phyloP scores from a whole-genome alignment of 257 asterid genomes.

The Solanum paucissectum region DNA sequence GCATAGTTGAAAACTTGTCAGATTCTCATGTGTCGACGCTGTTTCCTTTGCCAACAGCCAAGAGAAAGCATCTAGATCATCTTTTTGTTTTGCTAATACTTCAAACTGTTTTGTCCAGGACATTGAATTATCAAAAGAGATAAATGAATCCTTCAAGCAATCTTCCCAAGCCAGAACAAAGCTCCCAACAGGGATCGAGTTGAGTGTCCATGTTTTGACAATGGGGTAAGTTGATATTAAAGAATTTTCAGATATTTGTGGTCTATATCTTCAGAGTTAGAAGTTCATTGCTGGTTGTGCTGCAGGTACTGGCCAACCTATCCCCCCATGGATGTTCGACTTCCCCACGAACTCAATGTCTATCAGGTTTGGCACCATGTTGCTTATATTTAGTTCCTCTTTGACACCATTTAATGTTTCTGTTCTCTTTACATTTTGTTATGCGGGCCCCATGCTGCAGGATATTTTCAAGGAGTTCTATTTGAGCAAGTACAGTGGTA shows the following conservation, averaged over 20 bases:
- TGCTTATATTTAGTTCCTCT: conserved; percentile 1
- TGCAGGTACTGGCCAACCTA: conserved; percentile 99
- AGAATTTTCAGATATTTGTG: background rate
- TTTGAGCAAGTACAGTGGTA: conserved; percentile 87
- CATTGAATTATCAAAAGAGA: conserved; percentile 87
- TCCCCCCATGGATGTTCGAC: conserved; percentile 96
- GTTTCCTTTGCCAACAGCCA: background rate
- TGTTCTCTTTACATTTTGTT: background rate
- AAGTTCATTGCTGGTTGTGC: conserved; percentile 1
- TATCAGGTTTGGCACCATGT: conserved; percentile 58
- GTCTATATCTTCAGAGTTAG: background rate
- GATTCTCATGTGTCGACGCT: background rate
- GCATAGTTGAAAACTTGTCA: background rate
- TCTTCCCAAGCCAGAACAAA: conserved; percentile 97
- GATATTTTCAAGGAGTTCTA: conserved; percentile 95
- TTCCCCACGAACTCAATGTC: conserved; percentile 91
- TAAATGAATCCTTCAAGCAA: conserved; percentile 95
- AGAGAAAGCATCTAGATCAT: background rate
- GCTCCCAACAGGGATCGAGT: conserved; percentile 97
- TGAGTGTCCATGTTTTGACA: conserved; percentile 97
- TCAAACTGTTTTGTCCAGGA: conserved; percentile 40
- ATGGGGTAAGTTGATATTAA: conserved; percentile 52
- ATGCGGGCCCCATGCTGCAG: conserved; percentile 18
- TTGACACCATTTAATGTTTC: background rate
- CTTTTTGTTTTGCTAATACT: background rate